phyloP scores from a whole-genome alignment of 1,284 basidiomycete species.

The Fistulina hepatica region DNA sequence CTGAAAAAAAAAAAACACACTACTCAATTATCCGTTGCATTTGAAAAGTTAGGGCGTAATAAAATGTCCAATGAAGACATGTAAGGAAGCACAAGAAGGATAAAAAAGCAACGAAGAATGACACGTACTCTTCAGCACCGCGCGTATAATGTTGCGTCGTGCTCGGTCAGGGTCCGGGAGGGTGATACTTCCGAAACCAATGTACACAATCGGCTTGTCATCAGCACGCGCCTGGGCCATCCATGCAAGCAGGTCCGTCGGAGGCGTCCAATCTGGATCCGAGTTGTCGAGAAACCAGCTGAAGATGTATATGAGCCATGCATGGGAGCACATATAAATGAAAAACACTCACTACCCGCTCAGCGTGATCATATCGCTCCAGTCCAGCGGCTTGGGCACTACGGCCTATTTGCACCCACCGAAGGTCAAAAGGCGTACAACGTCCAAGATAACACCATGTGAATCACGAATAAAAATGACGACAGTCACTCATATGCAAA shows the following conservation, averaged over 20 bases:
- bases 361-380: slow-evolving; percentile 97
- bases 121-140: slow-evolving; percentile 74
- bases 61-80: too few species aligned
- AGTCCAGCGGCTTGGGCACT: slow-evolving; percentile 87
- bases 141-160: slow-evolving; percentile 84
- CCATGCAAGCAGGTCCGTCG: slow-evolving; percentile 69
- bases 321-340: slow-evolving; percentile 1
- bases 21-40: too few species aligned
- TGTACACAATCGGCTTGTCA: slow-evolving; percentile 90
- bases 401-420: too few species aligned
- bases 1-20: too few species aligned
- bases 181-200: slow-evolving; percentile 98
- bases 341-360: slow-evolving; percentile 47
- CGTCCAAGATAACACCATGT: too few species aligned
- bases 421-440: too few species aligned
- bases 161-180: slow-evolving; percentile 89
- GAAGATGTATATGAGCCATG: slow-evolving; percentile 46
- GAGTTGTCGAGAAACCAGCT: slow-evolving; percentile 94
- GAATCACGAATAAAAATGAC: too few species aligned
- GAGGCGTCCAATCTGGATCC: slow-evolving; percentile 85
- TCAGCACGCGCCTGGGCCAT: slow-evolving; percentile 65
- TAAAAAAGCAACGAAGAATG: too few species aligned
- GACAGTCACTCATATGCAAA: too few species aligned
- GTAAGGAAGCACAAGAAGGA: too few species aligned
- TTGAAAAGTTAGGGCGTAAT: too few species aligned